A percentile compares a stretch with the other conserved stretches of the same genome.
These are phyloP conservation scores for Cymodocea nodosa DNA, from an alignment of 116 monocot genomes.

Conservation along the genomic window DNA sequence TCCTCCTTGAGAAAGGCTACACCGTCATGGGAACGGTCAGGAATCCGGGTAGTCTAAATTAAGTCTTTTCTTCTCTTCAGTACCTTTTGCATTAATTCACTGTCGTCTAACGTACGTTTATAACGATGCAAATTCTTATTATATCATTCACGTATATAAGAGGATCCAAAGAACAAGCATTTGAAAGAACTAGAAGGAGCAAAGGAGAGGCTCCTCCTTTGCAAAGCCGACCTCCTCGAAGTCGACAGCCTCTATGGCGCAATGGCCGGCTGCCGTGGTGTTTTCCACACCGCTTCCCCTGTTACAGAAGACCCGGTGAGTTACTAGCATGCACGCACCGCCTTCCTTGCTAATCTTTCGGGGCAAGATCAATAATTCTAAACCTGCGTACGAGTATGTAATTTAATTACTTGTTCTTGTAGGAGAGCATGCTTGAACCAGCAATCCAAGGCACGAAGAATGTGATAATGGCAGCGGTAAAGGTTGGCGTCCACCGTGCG, in stretches of 20 bases:
- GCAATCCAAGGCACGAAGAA: constrained; percentile 24
- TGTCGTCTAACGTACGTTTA: no score
- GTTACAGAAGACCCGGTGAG: constrained; percentile 17
- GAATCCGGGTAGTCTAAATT: no score
- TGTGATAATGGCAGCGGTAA: constrained; percentile 22
- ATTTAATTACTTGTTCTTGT: background rate
- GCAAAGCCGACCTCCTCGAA: constrained; percentile 12
- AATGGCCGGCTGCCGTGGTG: constrained; percentile 6
- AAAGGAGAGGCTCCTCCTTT: constrained; percentile 9
- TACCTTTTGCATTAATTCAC: no score
- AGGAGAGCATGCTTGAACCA: constrained; percentile 16
- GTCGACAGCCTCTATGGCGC: constrained; percentile 3
- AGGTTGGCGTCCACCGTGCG: constrained; percentile 15
- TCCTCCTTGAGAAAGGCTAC: no score
- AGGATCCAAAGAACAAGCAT: constrained; percentile 18
- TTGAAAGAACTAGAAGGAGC: constrained; percentile 11
- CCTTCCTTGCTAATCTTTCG: no score
- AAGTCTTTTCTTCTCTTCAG: no score
- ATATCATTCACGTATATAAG: background rate
- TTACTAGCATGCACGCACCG: background rate
- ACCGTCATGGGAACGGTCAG: no score
- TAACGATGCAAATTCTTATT: no score
- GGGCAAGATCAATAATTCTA: no score
- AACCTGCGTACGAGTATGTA: no score
- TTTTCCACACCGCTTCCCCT: constrained; percentile 22